Base-by-base conservation (phyloP, 805 yeast species). In the Brettanomyces naardenensis region DNA sequence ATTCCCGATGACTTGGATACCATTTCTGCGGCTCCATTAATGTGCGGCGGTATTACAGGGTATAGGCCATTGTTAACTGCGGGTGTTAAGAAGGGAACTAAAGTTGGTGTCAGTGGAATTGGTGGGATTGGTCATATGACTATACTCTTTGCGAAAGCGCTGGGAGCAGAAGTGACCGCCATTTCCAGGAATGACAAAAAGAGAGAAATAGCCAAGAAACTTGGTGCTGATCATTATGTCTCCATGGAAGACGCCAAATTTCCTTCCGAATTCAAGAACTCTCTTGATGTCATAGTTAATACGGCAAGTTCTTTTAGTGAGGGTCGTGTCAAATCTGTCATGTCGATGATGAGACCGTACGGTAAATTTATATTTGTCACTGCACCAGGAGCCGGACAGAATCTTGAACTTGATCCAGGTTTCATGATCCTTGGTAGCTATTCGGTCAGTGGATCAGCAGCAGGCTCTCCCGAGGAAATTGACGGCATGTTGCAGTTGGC, bases 111-210 rank as follows among this genome's bases (percentile, higher is more conserved):
- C 43, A 48, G 56, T 40, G 72, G 71, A 41, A 58, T 66, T 40
- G 72, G 72, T 43, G 72, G 72, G 20, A 60, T 66, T 49, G 72
- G 72, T 17, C 70, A 65, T 47, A 57, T 65, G 62, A 67, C 69
- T n/a, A 51, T 66, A 31, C 56, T 62, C 50, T 68, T 75, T 42
- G 77, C 80, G 28, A 68, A 71, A 44, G 80, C 80, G 5, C 52
- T 76, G 52, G 81, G 80, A 38, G 78, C 79, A 22, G 68, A 73
- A 43, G 80, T 75, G 20, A 64, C 68, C 36, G 80, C 77, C 4
- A 64, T 75, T 49, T 74, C 80, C 15, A 64, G 81, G 58, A 55
- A 68, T 15, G 49, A 56, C 13, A 48, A 68, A 28, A 75, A 75
- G 59, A 69, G 62, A 49, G 70, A 62, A 31, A 69, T 71, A 40